A percentile compares a stretch with the other conserved stretches of the same genome.
These are phyloP conservation scores for Fusarium chlamydosporum DNA, from an alignment of 2,329 filamentous ascomycete species.

Conservation along the genomic window DNA sequence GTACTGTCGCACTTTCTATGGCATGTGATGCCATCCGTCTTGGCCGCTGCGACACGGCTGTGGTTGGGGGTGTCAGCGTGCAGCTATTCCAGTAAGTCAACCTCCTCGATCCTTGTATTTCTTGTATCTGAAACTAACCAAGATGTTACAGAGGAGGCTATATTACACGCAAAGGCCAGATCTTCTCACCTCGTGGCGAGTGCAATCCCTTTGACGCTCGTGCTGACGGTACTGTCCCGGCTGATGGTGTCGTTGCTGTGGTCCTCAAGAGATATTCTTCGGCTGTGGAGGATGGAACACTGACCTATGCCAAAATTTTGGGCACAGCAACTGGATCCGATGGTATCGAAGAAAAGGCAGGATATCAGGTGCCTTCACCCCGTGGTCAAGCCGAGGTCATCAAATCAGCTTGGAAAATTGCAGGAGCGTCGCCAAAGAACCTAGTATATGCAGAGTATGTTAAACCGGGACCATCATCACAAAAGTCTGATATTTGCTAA, in stretches of 20 bases:
- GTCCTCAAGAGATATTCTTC: neutral
- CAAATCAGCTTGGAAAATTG: neutral
- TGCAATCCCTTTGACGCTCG: neutral
- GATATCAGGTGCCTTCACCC: conserved; percentile 2
- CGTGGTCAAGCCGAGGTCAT: neutral
- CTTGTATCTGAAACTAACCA: neutral
- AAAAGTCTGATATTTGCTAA: neutral
- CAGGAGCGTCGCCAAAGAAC: neutral
- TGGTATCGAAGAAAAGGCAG: neutral
- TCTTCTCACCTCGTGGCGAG: conserved; percentile 2
- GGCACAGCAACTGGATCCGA: neutral
- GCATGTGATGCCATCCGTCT: conserved; percentile 1
- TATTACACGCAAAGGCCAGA: neutral
- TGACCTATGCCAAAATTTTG: neutral
- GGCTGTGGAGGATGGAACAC: neutral
- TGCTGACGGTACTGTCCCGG: neutral
- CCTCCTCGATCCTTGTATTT: neutral
- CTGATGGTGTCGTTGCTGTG: conserved; percentile 2
- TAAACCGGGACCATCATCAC: neutral
- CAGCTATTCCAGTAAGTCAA: neutral
- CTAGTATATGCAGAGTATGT: conserved; percentile 2
- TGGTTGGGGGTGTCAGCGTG: conserved; percentile 1
- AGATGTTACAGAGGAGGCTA: neutral
- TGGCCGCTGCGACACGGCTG: neutral
- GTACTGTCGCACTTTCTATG: neutral